Evolutionary conservation across 2,329 filamentous ascomycete genomes (phyloP), one percentile per base, ranked within the genome.

Genomic region (Blastomyces gilchristii): DNA sequence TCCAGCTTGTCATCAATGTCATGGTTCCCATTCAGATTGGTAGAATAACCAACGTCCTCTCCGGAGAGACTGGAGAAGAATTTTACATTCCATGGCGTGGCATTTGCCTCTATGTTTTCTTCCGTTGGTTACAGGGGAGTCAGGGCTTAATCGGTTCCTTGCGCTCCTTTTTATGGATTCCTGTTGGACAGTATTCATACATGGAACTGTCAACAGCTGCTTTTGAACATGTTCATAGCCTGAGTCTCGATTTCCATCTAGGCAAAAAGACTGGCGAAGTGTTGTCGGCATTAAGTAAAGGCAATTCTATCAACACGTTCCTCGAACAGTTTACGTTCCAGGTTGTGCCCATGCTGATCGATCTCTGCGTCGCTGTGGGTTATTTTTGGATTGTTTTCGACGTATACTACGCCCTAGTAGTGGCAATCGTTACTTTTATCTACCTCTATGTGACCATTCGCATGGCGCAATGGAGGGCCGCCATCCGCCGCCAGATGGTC

Each of bases 241-340:
- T 99, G 43, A 97, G 92, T 74, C 82, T 97, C 67, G 94, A 97
- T 74, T 99, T 99, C 71, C 94, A 99, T 73, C 83, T 97, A 2
- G 91, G 91, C 61, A 99, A 99, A 78, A 90, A 93, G 71, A 99
- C 94, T 0, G 94, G 94, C 66, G 94, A 99, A 76, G 91, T 99
- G 11, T 80, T 97, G 18, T 97, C 93, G 16, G 94, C 94, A 0
- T 82, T 99, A 67, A 96, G 94, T 78, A 99, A 99, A 75, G 94
- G 94, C 56, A 92, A 88, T 65, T 90, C 93, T 2, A 96, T 99
- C 80, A 97, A 97, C 72, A 91, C 89, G 6, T 99, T 99, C 74
- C 83, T 99, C 63, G 94, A 97, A 76, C 91, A 96, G 75, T 86
- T 97, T 68, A 97, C 93, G 0, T 99, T 99, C 72, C 90, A 95